Evolutionary conservation across 1,139 yeast species (phyloP).

Genomic region (Hyphopichia wangnamkhiaoensis): DNA sequence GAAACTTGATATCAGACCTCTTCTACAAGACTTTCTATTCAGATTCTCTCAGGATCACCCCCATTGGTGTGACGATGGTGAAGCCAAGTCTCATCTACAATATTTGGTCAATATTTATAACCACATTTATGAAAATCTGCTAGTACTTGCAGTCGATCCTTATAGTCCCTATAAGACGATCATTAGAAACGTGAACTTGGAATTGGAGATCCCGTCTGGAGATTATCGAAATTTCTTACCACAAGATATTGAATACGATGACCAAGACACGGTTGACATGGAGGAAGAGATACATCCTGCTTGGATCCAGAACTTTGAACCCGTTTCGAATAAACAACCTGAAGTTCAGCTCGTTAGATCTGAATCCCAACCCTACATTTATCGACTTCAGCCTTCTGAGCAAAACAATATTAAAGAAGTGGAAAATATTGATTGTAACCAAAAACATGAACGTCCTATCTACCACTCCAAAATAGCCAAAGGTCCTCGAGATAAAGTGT

Average conservation of each 20-base stretch:
- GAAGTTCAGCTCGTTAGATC: not conserved
- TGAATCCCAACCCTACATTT: not conserved
- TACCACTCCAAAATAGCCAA: too few species aligned
- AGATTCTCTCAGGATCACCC: not conserved
- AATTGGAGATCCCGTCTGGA: too few species aligned
- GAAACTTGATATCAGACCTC: not conserved
- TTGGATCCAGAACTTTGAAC: conserved; percentile 1
- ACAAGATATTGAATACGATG: too few species aligned
- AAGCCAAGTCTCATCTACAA: not conserved
- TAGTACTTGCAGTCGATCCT: not conserved
- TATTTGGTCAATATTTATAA: not conserved
- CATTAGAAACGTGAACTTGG: not conserved
- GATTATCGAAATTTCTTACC: too few species aligned
- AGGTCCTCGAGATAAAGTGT: too few species aligned
- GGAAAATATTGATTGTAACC: too few species aligned
- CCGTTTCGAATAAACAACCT: not conserved
- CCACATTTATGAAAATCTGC: conserved; percentile 1
- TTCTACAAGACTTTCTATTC: not conserved
- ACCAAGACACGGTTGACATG: too few species aligned
- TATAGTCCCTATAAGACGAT: not conserved
- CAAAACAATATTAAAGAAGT: too few species aligned
- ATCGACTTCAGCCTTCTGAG: too few species aligned
- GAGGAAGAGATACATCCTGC: not conserved
- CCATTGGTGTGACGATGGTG: not conserved
- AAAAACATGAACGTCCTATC: too few species aligned